Evolutionary conservation across 2,329 filamentous ascomycete genomes (phyloP).

Genomic region (Akanthomyces dipterigenus): DNA sequence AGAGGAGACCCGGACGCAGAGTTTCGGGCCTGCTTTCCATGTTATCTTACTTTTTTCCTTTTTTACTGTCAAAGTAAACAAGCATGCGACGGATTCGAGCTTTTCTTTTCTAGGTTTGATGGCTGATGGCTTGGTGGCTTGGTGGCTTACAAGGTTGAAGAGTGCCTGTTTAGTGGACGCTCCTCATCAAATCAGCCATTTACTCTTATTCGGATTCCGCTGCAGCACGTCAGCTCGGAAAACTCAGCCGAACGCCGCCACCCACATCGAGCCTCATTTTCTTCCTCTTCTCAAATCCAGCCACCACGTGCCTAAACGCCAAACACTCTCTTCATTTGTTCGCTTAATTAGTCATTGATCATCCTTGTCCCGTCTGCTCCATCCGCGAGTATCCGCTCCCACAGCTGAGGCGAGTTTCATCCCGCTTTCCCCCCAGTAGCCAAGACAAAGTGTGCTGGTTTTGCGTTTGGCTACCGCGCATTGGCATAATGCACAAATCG

Average conservation of each 20-base stretch:
- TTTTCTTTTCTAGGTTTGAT: too few relatives aligned
- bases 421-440: neutral
- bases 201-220: neutral
- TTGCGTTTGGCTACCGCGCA: neutral
- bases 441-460: neutral
- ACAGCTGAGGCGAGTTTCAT: neutral
- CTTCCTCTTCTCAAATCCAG: too few relatives aligned
- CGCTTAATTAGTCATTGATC: too few relatives aligned
- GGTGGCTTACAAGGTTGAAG: neutral
- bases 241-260: neutral
- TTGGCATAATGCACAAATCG: neutral
- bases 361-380: too few relatives aligned
- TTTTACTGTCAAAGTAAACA: too few relatives aligned
- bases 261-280: too few relatives aligned
- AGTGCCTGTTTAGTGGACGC: neutral
- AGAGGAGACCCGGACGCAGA: neutral
- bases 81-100: too few relatives aligned
- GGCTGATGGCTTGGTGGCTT: neutral
- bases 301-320: neutral
- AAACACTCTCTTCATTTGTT: too few relatives aligned
- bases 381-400: neutral
- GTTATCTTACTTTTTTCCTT: neutral
- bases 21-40: neutral
- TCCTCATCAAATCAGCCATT: too few relatives aligned
- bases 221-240: neutral